Evolutionary conservation across 495 filamentous ascomycete species (phyloP).

Genomic region (Hypoxylon rickii): DNA sequence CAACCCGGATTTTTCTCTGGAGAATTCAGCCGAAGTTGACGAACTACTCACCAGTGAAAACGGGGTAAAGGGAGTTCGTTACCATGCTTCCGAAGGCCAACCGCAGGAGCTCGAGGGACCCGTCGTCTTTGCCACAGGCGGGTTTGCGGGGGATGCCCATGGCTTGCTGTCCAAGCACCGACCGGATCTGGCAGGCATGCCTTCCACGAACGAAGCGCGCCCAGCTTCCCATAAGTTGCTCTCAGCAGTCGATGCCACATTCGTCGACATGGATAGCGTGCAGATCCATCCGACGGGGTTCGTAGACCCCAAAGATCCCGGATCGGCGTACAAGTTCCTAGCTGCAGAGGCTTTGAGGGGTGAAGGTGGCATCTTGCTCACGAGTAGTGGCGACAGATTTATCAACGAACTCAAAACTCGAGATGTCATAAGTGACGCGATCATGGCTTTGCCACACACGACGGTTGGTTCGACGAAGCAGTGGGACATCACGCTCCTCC

Average conservation of each 20-base stretch:
- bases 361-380: slow-evolving; percentile 60
- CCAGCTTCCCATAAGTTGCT: slow-evolving; percentile 56
- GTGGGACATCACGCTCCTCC: slow-evolving; percentile 59
- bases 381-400: slow-evolving; percentile 51
- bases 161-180: slow-evolving; percentile 58
- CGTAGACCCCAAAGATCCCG: slow-evolving; percentile 61
- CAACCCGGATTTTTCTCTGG: slow-evolving; percentile 49
- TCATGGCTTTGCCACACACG: slow-evolving; percentile 45
- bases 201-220: slow-evolving; percentile 63
- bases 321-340: slow-evolving; percentile 57
- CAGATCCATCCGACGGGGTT: slow-evolving; percentile 73
- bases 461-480: slow-evolving; percentile 38
- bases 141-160: slow-evolving; percentile 61
- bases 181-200: slow-evolving; percentile 58
- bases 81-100: slow-evolving; percentile 22
- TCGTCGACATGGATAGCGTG: slow-evolving; percentile 63
- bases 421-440: slow-evolving; percentile 54
- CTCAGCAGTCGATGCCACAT: slow-evolving; percentile 48
- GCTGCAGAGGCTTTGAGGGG: slow-evolving; percentile 63
- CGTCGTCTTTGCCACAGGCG: slow-evolving; percentile 61
- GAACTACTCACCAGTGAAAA: slow-evolving; percentile 43
- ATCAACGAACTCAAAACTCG: slow-evolving; percentile 62
- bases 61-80: slow-evolving; percentile 44
- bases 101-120: slow-evolving; percentile 48
- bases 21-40: slow-evolving; percentile 51